Percentiles rank a stretch among this genome's conserved stretches.
These are phyloP conservation scores for Sporothrix inflata DNA, from an alignment of 2,329 filamentous ascomycete species.

Conservation along the genomic window DNA sequence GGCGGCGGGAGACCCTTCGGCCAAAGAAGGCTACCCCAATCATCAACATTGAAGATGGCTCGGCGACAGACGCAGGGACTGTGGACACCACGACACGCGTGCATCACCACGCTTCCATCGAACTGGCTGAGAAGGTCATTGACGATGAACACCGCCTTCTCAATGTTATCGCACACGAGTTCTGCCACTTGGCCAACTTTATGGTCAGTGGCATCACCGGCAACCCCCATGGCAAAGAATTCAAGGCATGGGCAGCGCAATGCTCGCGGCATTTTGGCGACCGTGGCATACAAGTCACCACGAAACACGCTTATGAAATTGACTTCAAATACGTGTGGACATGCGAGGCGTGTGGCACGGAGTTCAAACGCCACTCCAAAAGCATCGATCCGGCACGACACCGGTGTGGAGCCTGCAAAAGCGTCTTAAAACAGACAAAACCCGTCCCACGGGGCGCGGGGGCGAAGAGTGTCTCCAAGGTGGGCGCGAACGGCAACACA, in stretches of 20 bases:
- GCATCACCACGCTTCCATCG: conserved; percentile 74
- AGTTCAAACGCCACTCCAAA: conserved; percentile 83
- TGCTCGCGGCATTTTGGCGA: conserved; percentile 60
- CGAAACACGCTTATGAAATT: conserved; percentile 87
- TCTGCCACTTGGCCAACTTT: conserved; percentile 91
- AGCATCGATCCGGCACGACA: conserved; percentile 75
- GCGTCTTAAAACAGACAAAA: conserved; percentile 73
- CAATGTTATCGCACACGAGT: conserved; percentile 95
- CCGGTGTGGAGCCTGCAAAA: conserved; percentile 77
- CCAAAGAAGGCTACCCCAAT: conserved; percentile 33
- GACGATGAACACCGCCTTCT: conserved; percentile 75
- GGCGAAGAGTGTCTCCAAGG: neutral
- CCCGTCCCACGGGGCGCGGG: conserved; percentile 65
- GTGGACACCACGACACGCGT: conserved; percentile 38
- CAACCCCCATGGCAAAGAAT: conserved; percentile 37
- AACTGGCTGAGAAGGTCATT: conserved; percentile 87
- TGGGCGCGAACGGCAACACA: conserved; percentile 23
- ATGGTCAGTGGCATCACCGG: conserved; percentile 67
- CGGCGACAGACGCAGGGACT: neutral
- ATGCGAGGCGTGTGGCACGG: conserved; percentile 68
- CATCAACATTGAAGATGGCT: neutral
- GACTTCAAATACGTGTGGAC: conserved; percentile 91
- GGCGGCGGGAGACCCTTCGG: conserved; percentile 63
- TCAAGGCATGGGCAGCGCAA: conserved; percentile 37
- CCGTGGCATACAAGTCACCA: conserved; percentile 76